Percentiles rank a stretch among this genome's conserved stretches.
These are phyloP conservation scores for Amesomyces nigricolor DNA, from an alignment of 2,329 filamentous ascomycete genomes.

Conservation along the genomic window DNA sequence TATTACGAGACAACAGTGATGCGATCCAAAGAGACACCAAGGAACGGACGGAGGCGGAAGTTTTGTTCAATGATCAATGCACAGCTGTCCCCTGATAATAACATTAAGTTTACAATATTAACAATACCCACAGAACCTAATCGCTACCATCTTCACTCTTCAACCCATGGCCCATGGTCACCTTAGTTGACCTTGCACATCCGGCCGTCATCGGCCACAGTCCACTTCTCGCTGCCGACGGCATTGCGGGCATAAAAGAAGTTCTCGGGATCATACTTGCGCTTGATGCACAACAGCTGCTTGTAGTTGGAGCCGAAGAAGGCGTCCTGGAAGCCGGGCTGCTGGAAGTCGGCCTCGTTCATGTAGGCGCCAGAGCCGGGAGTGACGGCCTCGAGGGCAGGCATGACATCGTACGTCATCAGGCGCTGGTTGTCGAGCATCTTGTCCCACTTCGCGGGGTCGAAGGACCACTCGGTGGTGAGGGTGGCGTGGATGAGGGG, in stretches of 20 bases:
- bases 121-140: neutral
- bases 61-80: too few relatives aligned
- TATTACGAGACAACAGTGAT: too few relatives aligned
- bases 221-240: constrained; percentile 50
- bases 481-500: constrained; percentile 31
- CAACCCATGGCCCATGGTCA: too few relatives aligned
- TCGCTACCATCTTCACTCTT: neutral
- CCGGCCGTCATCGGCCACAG: constrained; percentile 13
- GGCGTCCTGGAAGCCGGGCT: constrained; percentile 37
- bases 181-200: constrained; percentile 17
- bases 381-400: constrained; percentile 34
- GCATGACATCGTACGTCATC: constrained; percentile 30
- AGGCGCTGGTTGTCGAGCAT: constrained; percentile 29
- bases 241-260: constrained; percentile 45
- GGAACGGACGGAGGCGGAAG: too few relatives aligned
- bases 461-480: constrained; percentile 32
- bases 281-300: constrained; percentile 41
- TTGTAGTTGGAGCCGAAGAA: constrained; percentile 46
- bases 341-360: constrained; percentile 47
- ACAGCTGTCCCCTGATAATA: too few relatives aligned
- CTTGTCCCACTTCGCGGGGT: constrained; percentile 30
- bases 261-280: constrained; percentile 41
- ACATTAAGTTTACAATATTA: too few relatives aligned
- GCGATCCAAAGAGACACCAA: too few relatives aligned
- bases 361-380: constrained; percentile 42